Evolutionary conservation across 805 yeast species (phyloP), one percentile per base, ranked within the genome.

Genomic region (Yarrowia hollandica): DNA sequence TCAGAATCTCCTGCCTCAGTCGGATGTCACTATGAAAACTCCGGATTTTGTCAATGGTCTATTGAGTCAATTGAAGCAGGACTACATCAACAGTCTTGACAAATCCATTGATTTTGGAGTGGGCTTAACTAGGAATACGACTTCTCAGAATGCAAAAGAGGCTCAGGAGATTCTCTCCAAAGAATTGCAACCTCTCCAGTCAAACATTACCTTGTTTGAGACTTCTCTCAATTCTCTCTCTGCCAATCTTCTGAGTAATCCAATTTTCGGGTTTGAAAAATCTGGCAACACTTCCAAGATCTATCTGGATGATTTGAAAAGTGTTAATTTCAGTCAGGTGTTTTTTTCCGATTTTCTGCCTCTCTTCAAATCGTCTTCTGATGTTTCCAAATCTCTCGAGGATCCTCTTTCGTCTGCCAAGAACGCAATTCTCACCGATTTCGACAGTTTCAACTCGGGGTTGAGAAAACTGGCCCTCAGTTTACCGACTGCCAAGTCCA

Each of bases 91-190:
- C 28, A 44, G 35, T 44, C 25, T 44, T 10, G 12, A n/a, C 2
- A 9, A 30, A 1, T 30, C 54, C 8, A 21, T 44, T 30, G 37
- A 44, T 31, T 44, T 44, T 44, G 54, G 54, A 5, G 54, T 44
- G 1, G 26, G 6, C 3, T 5, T 44, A 26, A n/a, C 54, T 11
- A 30, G 12, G 25, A 30, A 44, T 10, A n/a, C 35, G 3, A 18
- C 37, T n/a, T 19, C n/a, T 1, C 4, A 21, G 4, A 44, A 44
- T 3, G 54, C 54, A 8, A 9, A 2, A 2, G 28, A 30, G 1
- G 54, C 54, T 11, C 54, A 44, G 19, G 14, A 30, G 8, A 21
- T 30, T 14, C 54, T 44, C 9, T 9, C 26, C 2, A 4, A 4
- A 9, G 19, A 44, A n/a, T 18, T 44, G 8, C 9, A 30, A 8